Base-by-base conservation (phyloP, 306 rosid genomes). In the Dryas drummondii region DNA sequence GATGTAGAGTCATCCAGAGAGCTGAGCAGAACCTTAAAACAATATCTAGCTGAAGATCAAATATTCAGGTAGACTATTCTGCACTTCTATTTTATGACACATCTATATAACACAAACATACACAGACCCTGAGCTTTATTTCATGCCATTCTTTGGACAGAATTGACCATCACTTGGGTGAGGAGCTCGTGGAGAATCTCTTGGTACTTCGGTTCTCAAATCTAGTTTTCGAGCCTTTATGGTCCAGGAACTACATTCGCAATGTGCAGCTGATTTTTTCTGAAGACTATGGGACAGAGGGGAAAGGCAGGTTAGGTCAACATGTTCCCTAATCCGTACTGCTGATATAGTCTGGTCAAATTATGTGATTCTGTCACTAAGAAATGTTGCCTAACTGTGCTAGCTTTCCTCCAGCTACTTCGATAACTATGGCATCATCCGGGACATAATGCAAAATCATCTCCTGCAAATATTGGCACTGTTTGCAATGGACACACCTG, bases 401-500 rank as follows among this genome's bases (percentile, higher is more conserved):
- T 65, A 17, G 0, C 45, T 73, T 80, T 46, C 78, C 72, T 74
- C 41, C 67, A 94, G 97, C 72, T 94, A 94, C 66, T 94, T 94
- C 52, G 96, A 91, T 81, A 81, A 83, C 84, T 94, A 91, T 0
- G 97, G 98, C 71, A 94, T 94, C 75, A 91, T 94, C 60, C 93
- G 97, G 19, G 97, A 94, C 74, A 94, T 94, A 67, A 91, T 91
- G 96, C 99, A 94, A 87, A 94, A 94, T 76, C 99, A 94, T 84
- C 99, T 94, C 75, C 88, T 92, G 70, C 99, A 94, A 94, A 94
- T 94, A 78, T 78, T 92, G 32, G 96, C 99, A 14, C 66, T 94
- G 68, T 94, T 94, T 87, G 97, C 99, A 10, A 94, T 94, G 99
- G 99, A 91, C 81, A 88, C 99, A 4, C 99, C 99, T 15, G 97